Evolutionary conservation across 2,329 filamentous ascomycete species (phyloP).

Genomic region (Phialophora chinensis): DNA sequence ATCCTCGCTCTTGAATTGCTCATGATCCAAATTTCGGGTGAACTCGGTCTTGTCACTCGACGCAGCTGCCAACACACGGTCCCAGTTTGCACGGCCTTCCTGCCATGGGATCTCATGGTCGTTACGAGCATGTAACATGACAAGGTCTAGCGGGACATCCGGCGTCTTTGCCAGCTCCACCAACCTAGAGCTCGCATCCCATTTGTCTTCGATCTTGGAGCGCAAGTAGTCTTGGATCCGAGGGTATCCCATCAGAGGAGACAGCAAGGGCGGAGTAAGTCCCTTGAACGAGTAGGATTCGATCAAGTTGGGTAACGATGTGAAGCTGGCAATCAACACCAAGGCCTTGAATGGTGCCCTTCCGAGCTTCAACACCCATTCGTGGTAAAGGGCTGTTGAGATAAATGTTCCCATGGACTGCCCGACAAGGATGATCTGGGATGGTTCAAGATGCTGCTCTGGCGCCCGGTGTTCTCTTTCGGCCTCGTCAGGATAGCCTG

Average conservation of each 20-base stretch:
- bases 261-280: conserved; percentile 73
- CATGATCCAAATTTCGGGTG: conserved; percentile 30
- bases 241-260: conserved; percentile 72
- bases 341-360: conserved; percentile 75
- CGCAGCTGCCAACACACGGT: conserved; percentile 41
- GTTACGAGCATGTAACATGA: conserved; percentile 78
- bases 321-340: conserved; percentile 80
- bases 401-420: conserved; percentile 91
- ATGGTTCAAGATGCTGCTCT: conserved; percentile 63
- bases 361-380: conserved; percentile 57
- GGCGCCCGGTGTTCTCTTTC: not conserved
- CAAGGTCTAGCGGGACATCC: conserved; percentile 64
- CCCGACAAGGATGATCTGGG: conserved; percentile 78
- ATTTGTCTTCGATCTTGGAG: conserved; percentile 74
- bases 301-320: conserved; percentile 73
- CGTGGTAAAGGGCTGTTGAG: conserved; percentile 66
- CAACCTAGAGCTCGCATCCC: conserved; percentile 74
- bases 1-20: conserved; percentile 36
- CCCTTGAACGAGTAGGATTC: conserved; percentile 80
- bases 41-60: conserved; percentile 33
- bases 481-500: conserved; percentile 48
- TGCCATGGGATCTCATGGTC: conserved; percentile 81
- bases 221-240: conserved; percentile 66
- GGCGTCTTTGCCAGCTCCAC: conserved; percentile 61
- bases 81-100: conserved; percentile 51